phyloP scores from a whole-genome alignment of 257 asterid species.

The Jacaranda copaia region DNA sequence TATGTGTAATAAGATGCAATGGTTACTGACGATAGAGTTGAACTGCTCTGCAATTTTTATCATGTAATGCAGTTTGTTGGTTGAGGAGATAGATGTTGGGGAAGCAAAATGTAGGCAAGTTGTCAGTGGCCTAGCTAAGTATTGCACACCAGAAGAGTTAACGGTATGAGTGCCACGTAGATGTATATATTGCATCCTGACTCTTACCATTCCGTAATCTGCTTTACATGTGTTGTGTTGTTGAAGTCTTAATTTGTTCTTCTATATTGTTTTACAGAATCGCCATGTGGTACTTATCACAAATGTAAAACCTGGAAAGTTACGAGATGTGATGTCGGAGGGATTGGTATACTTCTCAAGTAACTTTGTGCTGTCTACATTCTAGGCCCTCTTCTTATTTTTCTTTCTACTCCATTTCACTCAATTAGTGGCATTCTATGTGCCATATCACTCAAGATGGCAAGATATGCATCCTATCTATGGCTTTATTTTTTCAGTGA shows the following conservation, averaged over 20 bases:
- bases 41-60: conserved; percentile 26
- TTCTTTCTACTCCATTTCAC: conserved; percentile 6
- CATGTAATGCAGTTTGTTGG: conserved; percentile 72
- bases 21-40: background rate
- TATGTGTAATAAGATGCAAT: background rate
- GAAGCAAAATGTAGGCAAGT: conserved; percentile 91
- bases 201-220: background rate
- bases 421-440: background rate
- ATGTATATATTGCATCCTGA: conserved; percentile 21
- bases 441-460: background rate
- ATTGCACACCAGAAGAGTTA: conserved; percentile 81
- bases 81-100: conserved; percentile 98
- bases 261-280: conserved; percentile 61
- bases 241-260: conserved; percentile 28
- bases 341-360: conserved; percentile 74
- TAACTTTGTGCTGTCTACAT: conserved; percentile 7
- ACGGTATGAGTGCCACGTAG: conserved; percentile 55
- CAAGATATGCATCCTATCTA: background rate
- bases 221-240: conserved; percentile 3
- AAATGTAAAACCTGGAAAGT: conserved; percentile 93
- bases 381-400: background rate
- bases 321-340: conserved; percentile 93
- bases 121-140: conserved; percentile 96
- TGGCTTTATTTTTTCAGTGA: background rate
- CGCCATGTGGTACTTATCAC: conserved; percentile 86